These are phyloP conservation scores for Metschnikowia corniflorae DNA, from an alignment of 805 yeast species.

Conservation along the genomic window DNA sequence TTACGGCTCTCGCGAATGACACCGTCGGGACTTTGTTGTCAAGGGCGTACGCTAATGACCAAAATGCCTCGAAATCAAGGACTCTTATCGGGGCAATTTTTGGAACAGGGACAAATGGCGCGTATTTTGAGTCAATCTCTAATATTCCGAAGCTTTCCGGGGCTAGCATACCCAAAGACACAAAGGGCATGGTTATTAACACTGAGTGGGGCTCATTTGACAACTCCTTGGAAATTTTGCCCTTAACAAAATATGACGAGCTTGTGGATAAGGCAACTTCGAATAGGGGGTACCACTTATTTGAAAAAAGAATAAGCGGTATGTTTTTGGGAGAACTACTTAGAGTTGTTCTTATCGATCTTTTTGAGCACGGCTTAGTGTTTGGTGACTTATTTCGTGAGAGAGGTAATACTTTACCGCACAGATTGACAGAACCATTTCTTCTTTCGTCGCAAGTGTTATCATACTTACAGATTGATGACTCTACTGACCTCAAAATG, in stretches of 20 bases:
- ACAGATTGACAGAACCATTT: conserved; percentile 73
- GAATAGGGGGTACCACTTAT: conserved; percentile 84
- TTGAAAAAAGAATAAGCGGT: conserved; percentile 89
- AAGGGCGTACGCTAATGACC: conserved; percentile 72
- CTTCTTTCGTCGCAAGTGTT: conserved; percentile 78
- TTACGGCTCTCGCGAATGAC: conserved; percentile 91
- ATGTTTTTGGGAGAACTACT: conserved; percentile 91
- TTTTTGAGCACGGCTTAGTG: conserved; percentile 54
- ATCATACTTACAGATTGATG: conserved; percentile 83
- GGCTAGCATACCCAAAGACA: conserved; percentile 27
- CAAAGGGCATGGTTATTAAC: conserved; percentile 73
- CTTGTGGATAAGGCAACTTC: conserved; percentile 69
- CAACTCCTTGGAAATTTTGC: conserved; percentile 70
- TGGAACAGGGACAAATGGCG: conserved; percentile 98
- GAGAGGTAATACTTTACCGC: conserved; percentile 48
- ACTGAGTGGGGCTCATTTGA: conserved; percentile 99
- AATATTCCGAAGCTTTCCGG: conserved; percentile 69
- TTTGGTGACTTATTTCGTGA: conserved; percentile 49
- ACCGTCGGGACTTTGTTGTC: conserved; percentile 93
- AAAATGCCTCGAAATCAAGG: conserved; percentile 60
- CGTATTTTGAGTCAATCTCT: conserved; percentile 75
- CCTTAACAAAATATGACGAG: conserved; percentile 73
- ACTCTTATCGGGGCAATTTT: conserved; percentile 88
- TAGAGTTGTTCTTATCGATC: conserved; percentile 68
- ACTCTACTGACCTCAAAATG: conserved; percentile 64